Base-by-base conservation (phyloP, 306 rosid species). In the Alnus glutinosa region DNA sequence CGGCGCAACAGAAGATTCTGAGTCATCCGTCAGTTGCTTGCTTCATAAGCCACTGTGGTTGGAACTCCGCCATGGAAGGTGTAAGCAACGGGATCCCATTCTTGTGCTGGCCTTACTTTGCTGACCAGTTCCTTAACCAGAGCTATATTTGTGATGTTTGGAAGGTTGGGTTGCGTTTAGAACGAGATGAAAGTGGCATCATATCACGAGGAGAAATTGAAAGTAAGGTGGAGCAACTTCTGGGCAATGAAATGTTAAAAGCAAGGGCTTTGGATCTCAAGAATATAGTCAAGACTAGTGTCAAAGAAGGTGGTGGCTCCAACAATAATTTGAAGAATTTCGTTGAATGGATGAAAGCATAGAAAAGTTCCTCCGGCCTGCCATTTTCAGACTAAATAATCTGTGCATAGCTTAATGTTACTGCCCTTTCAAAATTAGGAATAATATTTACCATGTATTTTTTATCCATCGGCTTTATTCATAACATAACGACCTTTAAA, bases 1-100 rank as follows among this genome's bases (percentile, higher is more conserved):
- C 87, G 2, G 90, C 91, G 8, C 96, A 93, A 39, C 90, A 85
- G 68, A 84, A 78, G 86, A 89, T 90, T 74, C 84, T 90, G 23
- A 64, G 71, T 3, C 96, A 90, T 79, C 80, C 88, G 71, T 83
- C 93, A 0, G 62, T 89, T 59, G 93, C 93, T 86, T 88, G 93
- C 89, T 91, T 93, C 85, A 12, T 88, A 72, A 93, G 92, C 58
- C 98, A 93, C 13, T 89, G 93, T 48, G 97, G 96, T 75, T 88
- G 97, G 96, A 93, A 90, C 85, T 90, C 96, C 9, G 87, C 84
- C 7, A 2, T 88, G 37, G 97, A 93, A 68, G 87, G 97, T 71
- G 61, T 87, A 2, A 62, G 83, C 85, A 89, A 83, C 64, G 98
- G 92, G 42, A 58, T 93, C 13, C 90, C 91, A 13, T 75, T 88